These are phyloP conservation scores for Zopfochytrium polystomum DNA, from an alignment of 371 early-diverging fungal genomes.

Conservation along the genomic window DNA sequence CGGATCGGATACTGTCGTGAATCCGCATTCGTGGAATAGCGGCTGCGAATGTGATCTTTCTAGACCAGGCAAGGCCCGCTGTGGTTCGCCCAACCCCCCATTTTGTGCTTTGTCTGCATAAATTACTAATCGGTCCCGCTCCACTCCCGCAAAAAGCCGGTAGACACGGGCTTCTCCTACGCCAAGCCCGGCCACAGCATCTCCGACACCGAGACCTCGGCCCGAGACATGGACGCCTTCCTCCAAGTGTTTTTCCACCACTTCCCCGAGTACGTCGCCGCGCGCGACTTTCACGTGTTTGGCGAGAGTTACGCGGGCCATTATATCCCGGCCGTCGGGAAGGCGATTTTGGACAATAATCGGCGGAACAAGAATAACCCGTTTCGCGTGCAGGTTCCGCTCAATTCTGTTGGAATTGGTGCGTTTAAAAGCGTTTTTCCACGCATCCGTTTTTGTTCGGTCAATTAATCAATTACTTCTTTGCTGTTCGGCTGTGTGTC, in stretches of 20 bases:
- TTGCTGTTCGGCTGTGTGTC: background rate
- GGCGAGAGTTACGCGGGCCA: constrained; percentile 70
- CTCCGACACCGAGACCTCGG: constrained; percentile 50
- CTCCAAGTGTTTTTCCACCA: constrained; percentile 51
- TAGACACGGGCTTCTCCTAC: constrained; percentile 74
- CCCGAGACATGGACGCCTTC: constrained; percentile 73
- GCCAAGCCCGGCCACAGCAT: constrained; percentile 52
- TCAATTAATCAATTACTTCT: too few relatives aligned
- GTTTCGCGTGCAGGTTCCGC: constrained; percentile 28
- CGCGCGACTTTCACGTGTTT: constrained; percentile 63
- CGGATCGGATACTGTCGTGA: constrained; percentile 45
- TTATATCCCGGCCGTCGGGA: constrained; percentile 55
- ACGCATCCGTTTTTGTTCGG: too few relatives aligned
- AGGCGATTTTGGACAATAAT: constrained; percentile 33
- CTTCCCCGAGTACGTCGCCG: constrained; percentile 50
- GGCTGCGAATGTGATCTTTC: constrained; percentile 74
- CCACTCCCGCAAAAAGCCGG: too few relatives aligned
- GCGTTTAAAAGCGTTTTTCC: too few relatives aligned
- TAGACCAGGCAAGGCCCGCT: too few relatives aligned
- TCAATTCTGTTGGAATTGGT: constrained; percentile 70
- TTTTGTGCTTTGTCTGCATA: too few relatives aligned
- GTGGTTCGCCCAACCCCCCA: too few relatives aligned
- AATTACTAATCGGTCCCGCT: too few relatives aligned
- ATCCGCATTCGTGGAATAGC: constrained; percentile 72
- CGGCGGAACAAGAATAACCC: constrained; percentile 16